Conservation (phyloP, 345 rosid genomes). For the Brassica rapa region DNA sequence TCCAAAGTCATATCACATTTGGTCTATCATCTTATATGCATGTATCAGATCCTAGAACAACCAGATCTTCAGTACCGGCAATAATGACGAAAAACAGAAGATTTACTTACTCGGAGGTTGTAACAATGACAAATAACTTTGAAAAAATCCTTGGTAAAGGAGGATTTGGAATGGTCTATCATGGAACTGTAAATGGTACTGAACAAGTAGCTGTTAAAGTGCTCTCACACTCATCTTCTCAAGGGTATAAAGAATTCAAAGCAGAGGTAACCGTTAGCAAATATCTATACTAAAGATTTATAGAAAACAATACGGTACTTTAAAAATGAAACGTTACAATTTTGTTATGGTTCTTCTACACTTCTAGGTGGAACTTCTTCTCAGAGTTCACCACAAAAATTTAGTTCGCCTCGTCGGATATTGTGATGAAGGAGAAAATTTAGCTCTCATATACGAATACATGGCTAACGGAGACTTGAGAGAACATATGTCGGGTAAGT, state of each 20-base stretch:
- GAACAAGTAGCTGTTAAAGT: conserved; percentile 51
- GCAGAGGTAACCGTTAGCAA: conserved; percentile 43
- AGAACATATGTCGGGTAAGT: conserved; percentile 38
- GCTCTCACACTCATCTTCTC: conserved; percentile 47
- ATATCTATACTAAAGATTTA: background rate
- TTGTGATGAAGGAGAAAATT: conserved; percentile 46
- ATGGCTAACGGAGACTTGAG: conserved; percentile 44
- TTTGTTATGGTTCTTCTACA: background rate
- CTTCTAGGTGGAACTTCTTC: conserved; percentile 46
- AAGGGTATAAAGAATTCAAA: conserved; percentile 52
- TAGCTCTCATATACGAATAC: conserved; percentile 51
- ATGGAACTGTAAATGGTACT: conserved; percentile 41
- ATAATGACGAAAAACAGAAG: conserved; percentile 30
- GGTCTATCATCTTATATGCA: background rate
- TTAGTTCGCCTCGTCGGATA: conserved; percentile 46
- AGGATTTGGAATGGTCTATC: conserved; percentile 52
- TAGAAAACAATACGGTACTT: background rate
- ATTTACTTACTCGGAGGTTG: conserved; percentile 42
- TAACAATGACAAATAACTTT: conserved; percentile 47
- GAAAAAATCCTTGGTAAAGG: conserved; percentile 48
- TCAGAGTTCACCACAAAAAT: conserved; percentile 51
- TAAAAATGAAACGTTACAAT: background rate
- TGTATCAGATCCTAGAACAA: conserved; percentile 12
- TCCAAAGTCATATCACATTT: background rate
- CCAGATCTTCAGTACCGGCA: conserved; percentile 8